Percentiles rank a stretch among this genome's conserved stretches.
phyloP scores from a whole-genome alignment of 306 rosid species.

The Canavalia ensiformis region DNA sequence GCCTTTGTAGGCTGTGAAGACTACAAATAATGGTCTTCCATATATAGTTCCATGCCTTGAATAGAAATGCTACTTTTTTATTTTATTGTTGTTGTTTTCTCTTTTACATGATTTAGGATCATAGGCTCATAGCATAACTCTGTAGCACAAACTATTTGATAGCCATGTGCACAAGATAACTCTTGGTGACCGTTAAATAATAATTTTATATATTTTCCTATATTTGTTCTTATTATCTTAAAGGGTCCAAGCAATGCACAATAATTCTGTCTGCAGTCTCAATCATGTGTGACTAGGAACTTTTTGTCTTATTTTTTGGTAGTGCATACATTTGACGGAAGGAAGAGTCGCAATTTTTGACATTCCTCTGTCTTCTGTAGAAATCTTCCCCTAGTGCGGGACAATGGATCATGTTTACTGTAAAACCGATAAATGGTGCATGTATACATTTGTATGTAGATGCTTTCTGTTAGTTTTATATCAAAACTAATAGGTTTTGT shows the following conservation, averaged over 20 bases:
- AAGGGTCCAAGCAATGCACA: not conserved
- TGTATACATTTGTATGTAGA: not conserved
- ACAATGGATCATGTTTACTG: slow-evolving; percentile 1
- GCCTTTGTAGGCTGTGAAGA: too few species aligned
- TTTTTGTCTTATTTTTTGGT: not conserved
- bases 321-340: not conserved
- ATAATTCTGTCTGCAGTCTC: not conserved
- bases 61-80: too few species aligned
- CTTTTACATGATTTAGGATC: too few species aligned
- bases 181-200: not conserved
- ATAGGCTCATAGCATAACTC: too few species aligned
- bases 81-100: too few species aligned
- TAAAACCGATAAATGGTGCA: not conserved
- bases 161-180: not conserved
- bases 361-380: not conserved
- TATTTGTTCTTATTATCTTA: not conserved
- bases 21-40: too few species aligned
- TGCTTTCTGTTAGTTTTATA: not conserved
- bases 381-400: not conserved
- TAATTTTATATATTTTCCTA: not conserved
- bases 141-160: too few species aligned
- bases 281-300: not conserved
- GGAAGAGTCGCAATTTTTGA: not conserved
- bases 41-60: too few species aligned
- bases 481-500: not conserved